Conservation (phyloP, 129 eudicot genomes). For the Ambrosia artemisiifolia region DNA sequence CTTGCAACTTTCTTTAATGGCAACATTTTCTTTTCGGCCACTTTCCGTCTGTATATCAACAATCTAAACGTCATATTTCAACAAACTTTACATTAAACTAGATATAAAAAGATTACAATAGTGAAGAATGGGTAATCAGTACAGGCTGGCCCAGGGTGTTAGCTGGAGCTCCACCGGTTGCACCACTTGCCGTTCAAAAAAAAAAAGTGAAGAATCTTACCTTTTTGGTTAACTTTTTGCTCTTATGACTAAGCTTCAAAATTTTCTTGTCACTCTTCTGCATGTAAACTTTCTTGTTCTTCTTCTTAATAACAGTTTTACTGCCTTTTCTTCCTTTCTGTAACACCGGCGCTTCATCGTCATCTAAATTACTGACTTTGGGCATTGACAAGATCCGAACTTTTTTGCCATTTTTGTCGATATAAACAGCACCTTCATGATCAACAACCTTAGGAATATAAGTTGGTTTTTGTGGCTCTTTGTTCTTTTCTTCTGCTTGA, state of each 20-base stretch:
- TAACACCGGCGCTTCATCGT: constrained; percentile 18
- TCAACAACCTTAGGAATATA: constrained; percentile 34
- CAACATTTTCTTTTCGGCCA: constrained; percentile 22
- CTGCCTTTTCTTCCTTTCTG: constrained; percentile 37
- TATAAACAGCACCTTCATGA: constrained; percentile 65
- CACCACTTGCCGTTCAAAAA: too few relatives aligned
- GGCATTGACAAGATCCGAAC: constrained; percentile 68
- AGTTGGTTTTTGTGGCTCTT: constrained; percentile 16
- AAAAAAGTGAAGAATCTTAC: constrained; percentile 34
- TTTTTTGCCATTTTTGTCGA: constrained; percentile 75
- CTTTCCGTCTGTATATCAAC: constrained; percentile 37
- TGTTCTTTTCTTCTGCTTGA: constrained; percentile 23
- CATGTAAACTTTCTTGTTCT: constrained; percentile 30
- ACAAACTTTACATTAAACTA: not conserved
- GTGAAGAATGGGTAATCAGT: too few relatives aligned
- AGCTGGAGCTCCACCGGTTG: too few relatives aligned
- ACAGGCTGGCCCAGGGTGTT: too few relatives aligned
- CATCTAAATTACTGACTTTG: constrained; percentile 19
- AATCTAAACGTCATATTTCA: not conserved
- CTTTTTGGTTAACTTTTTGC: constrained; percentile 30
- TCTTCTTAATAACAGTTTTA: constrained; percentile 36
- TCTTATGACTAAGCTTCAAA: constrained; percentile 25
- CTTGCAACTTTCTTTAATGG: constrained; percentile 15
- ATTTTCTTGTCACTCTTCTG: constrained; percentile 34
- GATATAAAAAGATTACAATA: not conserved